phyloP scores from a whole-genome alignment of 352 stramenopile genomes.

The Blastocystis sp. region DNA sequence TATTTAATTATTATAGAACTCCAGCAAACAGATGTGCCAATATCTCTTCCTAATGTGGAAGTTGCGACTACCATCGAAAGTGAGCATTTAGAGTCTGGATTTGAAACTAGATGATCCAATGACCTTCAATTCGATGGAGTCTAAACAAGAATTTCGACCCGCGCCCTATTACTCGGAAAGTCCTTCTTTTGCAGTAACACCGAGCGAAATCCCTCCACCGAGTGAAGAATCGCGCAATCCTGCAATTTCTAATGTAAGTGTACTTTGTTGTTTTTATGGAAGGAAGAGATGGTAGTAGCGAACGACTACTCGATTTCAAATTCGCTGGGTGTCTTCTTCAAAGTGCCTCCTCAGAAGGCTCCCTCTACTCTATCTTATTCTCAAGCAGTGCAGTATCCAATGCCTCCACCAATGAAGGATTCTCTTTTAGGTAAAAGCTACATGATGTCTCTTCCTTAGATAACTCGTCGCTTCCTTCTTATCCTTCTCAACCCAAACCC shows the following conservation, averaged over 20 bases:
- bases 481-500: background rate
- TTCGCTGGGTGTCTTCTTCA: background rate
- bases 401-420: background rate
- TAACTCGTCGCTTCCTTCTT: background rate
- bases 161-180: background rate
- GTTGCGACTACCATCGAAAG: constrained; percentile 1
- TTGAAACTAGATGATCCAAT: background rate
- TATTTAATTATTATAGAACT: background rate
- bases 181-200: background rate
- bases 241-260: background rate
- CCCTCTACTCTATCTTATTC: background rate
- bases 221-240: background rate
- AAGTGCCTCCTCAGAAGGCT: background rate
- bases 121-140: background rate
- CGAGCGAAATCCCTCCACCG: background rate
- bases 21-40: background rate
- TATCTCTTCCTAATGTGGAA: constrained; percentile 14
- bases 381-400: background rate
- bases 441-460: background rate
- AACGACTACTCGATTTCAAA: background rate
- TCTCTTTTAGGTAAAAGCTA: background rate
- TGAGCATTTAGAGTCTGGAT: background rate
- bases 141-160: background rate
- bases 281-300: background rate
- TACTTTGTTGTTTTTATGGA: background rate